Conservation (phyloP, 768 basidiomycete species). For the Russula abietina region DNA sequence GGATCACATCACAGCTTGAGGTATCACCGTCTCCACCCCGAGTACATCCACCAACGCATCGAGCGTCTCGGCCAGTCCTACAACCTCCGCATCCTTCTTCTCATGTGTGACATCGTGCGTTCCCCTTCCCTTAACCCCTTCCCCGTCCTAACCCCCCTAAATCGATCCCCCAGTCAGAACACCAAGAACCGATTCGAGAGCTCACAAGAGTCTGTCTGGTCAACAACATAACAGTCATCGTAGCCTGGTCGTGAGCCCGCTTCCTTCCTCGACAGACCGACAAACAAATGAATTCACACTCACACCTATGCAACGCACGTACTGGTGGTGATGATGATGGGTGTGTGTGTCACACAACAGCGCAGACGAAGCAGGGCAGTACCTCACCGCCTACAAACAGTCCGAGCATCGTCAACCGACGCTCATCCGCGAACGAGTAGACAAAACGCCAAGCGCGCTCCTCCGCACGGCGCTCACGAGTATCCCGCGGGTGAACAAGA, state of each 20-base stretch:
- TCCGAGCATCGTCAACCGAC: conserved; percentile 92
- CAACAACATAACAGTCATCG: conserved; percentile 88
- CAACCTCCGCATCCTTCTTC: conserved; percentile 75
- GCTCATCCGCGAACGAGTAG: conserved; percentile 89
- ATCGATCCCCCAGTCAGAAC: conserved; percentile 64
- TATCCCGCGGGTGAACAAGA: conserved; percentile 94
- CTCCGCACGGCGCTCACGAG: conserved; percentile 78
- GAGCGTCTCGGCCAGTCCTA: conserved; percentile 79
- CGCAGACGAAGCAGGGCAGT: conserved; percentile 86
- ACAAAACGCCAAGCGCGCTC: conserved; percentile 81
- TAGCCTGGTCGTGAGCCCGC: conserved; percentile 75
- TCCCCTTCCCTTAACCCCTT: not conserved
- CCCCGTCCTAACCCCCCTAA: not conserved
- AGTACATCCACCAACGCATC: conserved; percentile 90
- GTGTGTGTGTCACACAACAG: conserved; percentile 46
- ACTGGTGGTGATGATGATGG: not conserved
- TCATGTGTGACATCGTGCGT: conserved; percentile 88
- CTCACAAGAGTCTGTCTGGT: conserved; percentile 89
- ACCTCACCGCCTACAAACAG: conserved; percentile 85
- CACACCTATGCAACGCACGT: not conserved
- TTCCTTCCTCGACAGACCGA: not conserved
- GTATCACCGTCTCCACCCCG: conserved; percentile 95
- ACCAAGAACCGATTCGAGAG: conserved; percentile 86
- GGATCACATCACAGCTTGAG: conserved; percentile 51
- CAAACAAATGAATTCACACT: not conserved